These are phyloP conservation scores for Diplotaxis tenuifolia DNA, from an alignment of 345 rosid genomes.

Conservation along the genomic window DNA sequence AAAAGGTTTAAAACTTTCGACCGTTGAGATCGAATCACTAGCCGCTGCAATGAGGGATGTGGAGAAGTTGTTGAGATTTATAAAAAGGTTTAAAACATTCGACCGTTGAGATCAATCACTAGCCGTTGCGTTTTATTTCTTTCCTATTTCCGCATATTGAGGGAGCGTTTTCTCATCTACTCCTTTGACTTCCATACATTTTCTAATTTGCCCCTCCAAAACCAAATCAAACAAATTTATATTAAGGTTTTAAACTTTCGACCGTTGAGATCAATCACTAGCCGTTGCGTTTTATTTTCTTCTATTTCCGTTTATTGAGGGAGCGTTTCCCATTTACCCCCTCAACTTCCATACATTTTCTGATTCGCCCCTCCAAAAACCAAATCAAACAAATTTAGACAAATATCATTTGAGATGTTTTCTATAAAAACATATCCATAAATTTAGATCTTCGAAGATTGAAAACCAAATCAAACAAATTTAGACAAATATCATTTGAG, in stretches of 20 bases:
- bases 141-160: background rate
- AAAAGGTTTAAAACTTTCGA: no score
- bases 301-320: background rate
- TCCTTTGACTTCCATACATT: background rate
- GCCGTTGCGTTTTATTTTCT: background rate
- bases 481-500: background rate
- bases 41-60: no score
- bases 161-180: background rate
- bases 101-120: no score
- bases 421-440: no score
- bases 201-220: background rate
- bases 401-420: background rate
- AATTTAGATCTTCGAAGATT: no score
- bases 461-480: background rate
- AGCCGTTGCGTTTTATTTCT: background rate
- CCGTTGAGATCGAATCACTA: no score
- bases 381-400: background rate
- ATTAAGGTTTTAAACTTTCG: background rate
- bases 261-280: background rate
- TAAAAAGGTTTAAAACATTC: no score
- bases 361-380: background rate
- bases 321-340: background rate
- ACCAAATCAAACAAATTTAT: background rate
- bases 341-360: background rate
- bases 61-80: background rate